These are phyloP conservation scores for Vigna reflexopilosa DNA, from an alignment of 306 rosid species.

Conservation along the genomic window DNA sequence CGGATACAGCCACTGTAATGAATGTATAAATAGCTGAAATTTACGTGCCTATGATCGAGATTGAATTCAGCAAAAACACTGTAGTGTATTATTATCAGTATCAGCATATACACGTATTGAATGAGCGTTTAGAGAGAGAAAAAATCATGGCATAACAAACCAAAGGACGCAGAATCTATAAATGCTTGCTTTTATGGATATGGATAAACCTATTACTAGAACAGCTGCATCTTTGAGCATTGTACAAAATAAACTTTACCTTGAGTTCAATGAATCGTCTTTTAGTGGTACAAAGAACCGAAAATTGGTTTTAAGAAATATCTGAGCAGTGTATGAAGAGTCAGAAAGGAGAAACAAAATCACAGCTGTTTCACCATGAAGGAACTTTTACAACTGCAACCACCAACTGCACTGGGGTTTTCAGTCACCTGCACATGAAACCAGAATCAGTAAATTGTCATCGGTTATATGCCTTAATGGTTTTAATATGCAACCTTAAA, in stretches of 20 bases:
- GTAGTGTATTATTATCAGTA: too few species aligned
- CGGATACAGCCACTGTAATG: too few species aligned
- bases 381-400: constrained; percentile 26
- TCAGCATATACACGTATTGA: too few species aligned
- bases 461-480: neutral
- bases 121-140: too few species aligned
- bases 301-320: neutral
- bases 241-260: neutral
- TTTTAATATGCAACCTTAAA: neutral
- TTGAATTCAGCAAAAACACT: too few species aligned
- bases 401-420: constrained; percentile 27
- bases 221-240: neutral
- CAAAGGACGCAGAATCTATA: too few species aligned
- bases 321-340: neutral
- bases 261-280: neutral
- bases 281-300: neutral
- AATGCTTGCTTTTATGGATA: too few species aligned
- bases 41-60: too few species aligned
- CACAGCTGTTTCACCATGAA: constrained; percentile 18
- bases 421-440: constrained; percentile 8
- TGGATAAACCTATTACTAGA: neutral
- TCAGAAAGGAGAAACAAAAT: neutral
- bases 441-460: neutral
- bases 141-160: too few species aligned
- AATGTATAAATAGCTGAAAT: too few species aligned